Base-by-base conservation (phyloP, 2,329 filamentous ascomycete species). In the Shiraia bambusicola region DNA sequence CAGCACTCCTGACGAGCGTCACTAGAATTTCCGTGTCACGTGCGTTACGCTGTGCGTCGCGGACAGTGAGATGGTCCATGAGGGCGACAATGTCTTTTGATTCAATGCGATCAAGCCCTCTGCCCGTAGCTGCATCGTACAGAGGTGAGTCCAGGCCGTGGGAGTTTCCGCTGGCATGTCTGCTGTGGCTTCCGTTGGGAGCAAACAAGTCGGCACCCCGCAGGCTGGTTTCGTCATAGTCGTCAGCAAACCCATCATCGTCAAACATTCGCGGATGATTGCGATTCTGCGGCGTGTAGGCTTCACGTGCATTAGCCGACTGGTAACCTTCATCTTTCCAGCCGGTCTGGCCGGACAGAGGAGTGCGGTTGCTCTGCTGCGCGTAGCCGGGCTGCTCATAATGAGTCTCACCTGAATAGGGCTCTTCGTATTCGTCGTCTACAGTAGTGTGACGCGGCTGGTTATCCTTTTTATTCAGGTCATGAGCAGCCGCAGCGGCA, bases 31-130 rank as follows among this genome's bases (percentile, higher is more conserved):
- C 93, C 0, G 93, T 97, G 60, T 98, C 93, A 31, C 93, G 82
- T 32, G 93, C 93, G 69, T 93, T 97, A 45, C 93, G 85, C 71
- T 97, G 92, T 28, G 92, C 93, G 72, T 98, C 93, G 26, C 93
- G 86, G 50, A 97, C 93, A 66, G 94, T 97, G 49, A 98, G 83
- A 69, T 98, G 93, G 65, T 98, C 92, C 93, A 98, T 98, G 47
- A 98, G 75, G 16, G 92, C 89, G 50, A 98, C 87, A 58, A 98
- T 94, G 62, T 98, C 93, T 71, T 94, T 93, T 32, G 90, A 95
- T 66, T 97, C 86, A 37, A 98, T 97, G 34, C 86, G 80, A 54
- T 97, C 91, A 37, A 95, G 87, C 25, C 90, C 91, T 49, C 82
- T 84, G 37, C 92, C 92, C 1, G 88, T 95, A 3, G 91, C 81